Base-by-base conservation (phyloP, 2,329 filamentous ascomycete genomes). In the Dothideomycetes sp. region DNA sequence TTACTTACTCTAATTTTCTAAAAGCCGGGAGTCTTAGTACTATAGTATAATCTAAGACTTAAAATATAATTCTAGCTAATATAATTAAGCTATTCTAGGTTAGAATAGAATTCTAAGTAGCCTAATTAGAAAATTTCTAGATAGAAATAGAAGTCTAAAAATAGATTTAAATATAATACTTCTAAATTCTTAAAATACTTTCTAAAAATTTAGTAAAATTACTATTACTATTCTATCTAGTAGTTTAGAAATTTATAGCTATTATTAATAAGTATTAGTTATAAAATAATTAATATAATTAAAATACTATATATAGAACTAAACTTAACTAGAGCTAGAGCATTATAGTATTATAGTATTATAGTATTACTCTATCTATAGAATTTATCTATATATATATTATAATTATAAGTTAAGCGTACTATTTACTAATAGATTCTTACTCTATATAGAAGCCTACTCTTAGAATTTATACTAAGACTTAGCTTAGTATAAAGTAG, bases 361-460 rank as follows among this genome's bases (percentile, higher is more conserved):
- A 62, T 44, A 0, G 45, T 43, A 36, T 65, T n/a, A n/a, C n/a
- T 66, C 1, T 65, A 46, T 1, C 24, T 45, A 34, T 50, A 33
- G 46, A 67, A 43, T 65, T 50, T 5, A 64, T 48, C 47, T 47
- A 64, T 29, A 65, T 37, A 15, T 48, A 44, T 7, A 60, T 37
- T 6, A 43, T 22, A 13, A 16, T 12, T 30, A 30, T 31, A 31
- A 24, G 11, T 38, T 38, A 28, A 7, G 12, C 11, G 9, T 28
- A n/a, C 28, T 28, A 38, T 13, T 28, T 16, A 15, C 28, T 22
- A 29, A 38, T 29, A 20, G 29, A 30, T 5, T 24, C 25, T 9
- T 38, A 28, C 5, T 16, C 4, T 10, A 38, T 35, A 35, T 25
- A 35, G 22, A 12, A n/a, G 33, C 13, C 20, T 20, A 13, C 17